phyloP scores from a whole-genome alignment of 2,329 filamentous ascomycete genomes.

The Metarhizium guizhouense region DNA sequence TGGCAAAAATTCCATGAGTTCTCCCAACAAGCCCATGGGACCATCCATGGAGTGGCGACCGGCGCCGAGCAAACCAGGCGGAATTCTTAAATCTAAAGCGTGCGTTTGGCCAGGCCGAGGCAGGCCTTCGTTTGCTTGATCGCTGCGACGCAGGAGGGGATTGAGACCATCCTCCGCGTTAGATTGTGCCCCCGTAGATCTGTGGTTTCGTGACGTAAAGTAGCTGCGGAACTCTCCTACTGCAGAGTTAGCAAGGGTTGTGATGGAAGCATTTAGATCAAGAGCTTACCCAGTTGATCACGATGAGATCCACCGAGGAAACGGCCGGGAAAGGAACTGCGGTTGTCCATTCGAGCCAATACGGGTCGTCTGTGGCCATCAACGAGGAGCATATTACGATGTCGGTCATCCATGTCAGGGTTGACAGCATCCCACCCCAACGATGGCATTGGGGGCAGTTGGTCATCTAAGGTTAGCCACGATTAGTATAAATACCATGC shows the following conservation, averaged over 20 bases:
- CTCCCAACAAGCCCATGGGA: conserved; percentile 46
- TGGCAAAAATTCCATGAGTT: conserved; percentile 46
- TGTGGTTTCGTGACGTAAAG: conserved; percentile 39
- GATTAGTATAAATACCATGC: neutral
- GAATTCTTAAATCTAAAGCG: conserved; percentile 44
- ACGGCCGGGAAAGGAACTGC: conserved; percentile 50
- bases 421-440: conserved; percentile 51
- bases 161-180: conserved; percentile 75
- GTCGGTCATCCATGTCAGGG: conserved; percentile 39
- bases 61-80: conserved; percentile 34
- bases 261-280: neutral
- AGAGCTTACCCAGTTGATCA: conserved; percentile 38
- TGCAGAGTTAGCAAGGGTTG: neutral
- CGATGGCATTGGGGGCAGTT: conserved; percentile 31
- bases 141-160: conserved; percentile 66
- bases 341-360: conserved; percentile 29
- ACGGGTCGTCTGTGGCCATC: conserved; percentile 34
- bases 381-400: conserved; percentile 39
- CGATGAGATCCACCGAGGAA: conserved; percentile 46
- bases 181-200: conserved; percentile 43
- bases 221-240: conserved; percentile 38
- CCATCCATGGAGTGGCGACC: conserved; percentile 32
- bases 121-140: conserved; percentile 33
- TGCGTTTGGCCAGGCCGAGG: conserved; percentile 41
- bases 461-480: conserved; percentile 6